Evolutionary conservation across 1,284 basidiomycete genomes (phyloP).

Genomic region (Veloporphyrellus conicus): DNA sequence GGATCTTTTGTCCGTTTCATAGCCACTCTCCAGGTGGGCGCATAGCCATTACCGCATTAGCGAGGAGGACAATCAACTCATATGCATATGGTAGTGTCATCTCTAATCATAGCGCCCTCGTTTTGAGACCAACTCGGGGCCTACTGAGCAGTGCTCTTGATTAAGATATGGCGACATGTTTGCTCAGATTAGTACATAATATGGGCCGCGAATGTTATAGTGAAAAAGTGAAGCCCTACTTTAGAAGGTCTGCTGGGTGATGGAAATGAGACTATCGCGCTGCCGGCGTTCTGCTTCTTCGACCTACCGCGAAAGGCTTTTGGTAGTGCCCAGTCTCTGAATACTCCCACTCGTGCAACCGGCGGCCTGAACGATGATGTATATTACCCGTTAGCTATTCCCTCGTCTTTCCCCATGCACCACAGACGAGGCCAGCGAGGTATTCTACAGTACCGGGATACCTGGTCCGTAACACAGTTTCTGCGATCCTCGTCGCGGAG

Average conservation of each 20-base stretch:
- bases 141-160: too few species aligned
- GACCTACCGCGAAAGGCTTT: constrained; percentile 40
- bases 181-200: too few species aligned
- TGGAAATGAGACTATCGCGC: constrained; percentile 20
- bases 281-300: constrained; percentile 19
- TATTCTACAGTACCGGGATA: constrained; percentile 65
- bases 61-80: too few species aligned
- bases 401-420: constrained; percentile 23
- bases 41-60: too few species aligned
- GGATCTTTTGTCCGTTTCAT: too few species aligned
- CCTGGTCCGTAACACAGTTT: constrained; percentile 60
- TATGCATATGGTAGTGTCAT: too few species aligned
- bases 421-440: constrained; percentile 32
- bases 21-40: too few species aligned
- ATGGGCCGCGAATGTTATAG: too few species aligned
- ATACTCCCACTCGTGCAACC: constrained; percentile 70
- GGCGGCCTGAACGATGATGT: constrained; percentile 44
- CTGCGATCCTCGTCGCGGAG: constrained; percentile 52
- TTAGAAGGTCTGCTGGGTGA: constrained; percentile 22
- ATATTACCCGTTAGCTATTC: constrained; percentile 33
- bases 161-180: too few species aligned
- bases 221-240: constrained; percentile 19
- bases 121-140: too few species aligned
- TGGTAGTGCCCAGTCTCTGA: constrained; percentile 62
- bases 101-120: too few species aligned